Evolutionary conservation across 2,329 filamentous ascomycete genomes (phyloP), one percentile per base, ranked within the genome.

Genomic region (Ophiognomonia clavigignenti-juglandacearum): DNA sequence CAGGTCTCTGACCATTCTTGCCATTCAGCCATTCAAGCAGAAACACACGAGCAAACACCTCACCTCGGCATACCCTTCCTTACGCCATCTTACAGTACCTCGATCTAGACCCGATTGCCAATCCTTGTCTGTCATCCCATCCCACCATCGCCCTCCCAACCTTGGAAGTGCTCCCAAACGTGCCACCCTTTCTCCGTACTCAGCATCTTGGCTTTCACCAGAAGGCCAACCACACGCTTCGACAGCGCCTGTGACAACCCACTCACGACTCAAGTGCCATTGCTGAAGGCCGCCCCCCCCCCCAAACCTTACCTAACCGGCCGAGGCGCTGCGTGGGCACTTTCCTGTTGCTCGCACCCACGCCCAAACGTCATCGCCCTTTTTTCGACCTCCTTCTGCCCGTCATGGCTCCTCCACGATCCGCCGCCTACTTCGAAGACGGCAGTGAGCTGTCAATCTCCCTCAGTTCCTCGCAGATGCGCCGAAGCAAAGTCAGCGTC

Each of bases 361-460:
- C 6, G n/a, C 3, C 14, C 19, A 1, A 16, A 7, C 19, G 13
- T 9, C 34, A 4, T n/a, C 3, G 16, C 14, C 37, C 9, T 14
- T 34, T 14, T 18, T 11, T 29, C n/a, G 13, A 16, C 31, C n/a
- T n/a, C n/a, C n/a, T n/a, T n/a, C n/a, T n/a, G n/a, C n/a, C n/a
- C n/a, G 43, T 43, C 59, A 79, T 78, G 75, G 68, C 73, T 51
- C 66, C 71, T 63, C 72, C 70, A 57, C 86, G 86, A 14, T n/a
- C 26, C 20, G 35, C 35, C 43, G 37, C 43, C 24, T 45, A 52
- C 31, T 43, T 23, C 65, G 85, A 91, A 63, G 86, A 90, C 65
- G 86, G 89, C 72, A 86, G 89, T 72, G 86, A 91, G 71, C 82
- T 91, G 56, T 86, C 86, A 67, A 86, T 91, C 64, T 86, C 85